phyloP scores from a whole-genome alignment of 2,329 filamentous ascomycete species.

The Tolypocladium tropicale region DNA sequence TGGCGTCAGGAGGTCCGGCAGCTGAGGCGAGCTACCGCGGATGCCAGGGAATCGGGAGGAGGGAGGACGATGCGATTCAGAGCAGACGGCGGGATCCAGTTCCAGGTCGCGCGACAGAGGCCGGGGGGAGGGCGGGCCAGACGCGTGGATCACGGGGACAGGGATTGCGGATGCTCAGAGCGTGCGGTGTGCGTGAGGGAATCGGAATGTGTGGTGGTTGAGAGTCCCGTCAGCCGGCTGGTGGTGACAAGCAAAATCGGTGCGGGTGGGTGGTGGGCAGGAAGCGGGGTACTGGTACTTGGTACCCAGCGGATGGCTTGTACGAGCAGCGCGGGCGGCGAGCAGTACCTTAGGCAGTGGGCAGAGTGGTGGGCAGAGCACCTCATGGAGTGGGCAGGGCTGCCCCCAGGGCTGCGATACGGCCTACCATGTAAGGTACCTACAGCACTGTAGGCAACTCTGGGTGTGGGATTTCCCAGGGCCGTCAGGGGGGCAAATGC shows the following conservation, averaged over 20 bases:
- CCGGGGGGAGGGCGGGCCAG: no score
- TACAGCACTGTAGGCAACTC: no score
- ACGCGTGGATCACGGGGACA: conserved; percentile 1
- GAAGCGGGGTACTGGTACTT: conserved; percentile 2
- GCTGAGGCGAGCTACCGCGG: conserved; percentile 14
- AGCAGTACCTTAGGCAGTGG: no score
- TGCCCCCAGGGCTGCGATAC: no score
- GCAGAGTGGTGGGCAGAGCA: no score
- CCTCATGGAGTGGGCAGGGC: not conserved
- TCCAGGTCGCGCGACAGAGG: no score
- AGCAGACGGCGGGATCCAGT: not conserved
- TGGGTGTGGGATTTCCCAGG: not conserved
- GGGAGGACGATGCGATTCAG: conserved; percentile 2
- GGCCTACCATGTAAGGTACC: no score
- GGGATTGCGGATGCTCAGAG: not conserved
- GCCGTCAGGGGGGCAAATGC: not conserved
- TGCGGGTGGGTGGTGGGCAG: not conserved
- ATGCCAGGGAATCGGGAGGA: conserved; percentile 3
- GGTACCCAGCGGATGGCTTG: not conserved
- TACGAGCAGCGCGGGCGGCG: not conserved
- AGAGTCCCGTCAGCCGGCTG: not conserved
- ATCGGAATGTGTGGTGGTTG: not conserved
- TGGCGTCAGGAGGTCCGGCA: conserved; percentile 31
- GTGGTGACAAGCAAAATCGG: not conserved
- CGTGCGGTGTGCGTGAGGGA: conserved; percentile 1